Percentiles rank a stretch among this genome's conserved stretches.
Evolutionary conservation across 2,329 filamentous ascomycete species (phyloP).

Genomic region (Cercospora berteroae): DNA sequence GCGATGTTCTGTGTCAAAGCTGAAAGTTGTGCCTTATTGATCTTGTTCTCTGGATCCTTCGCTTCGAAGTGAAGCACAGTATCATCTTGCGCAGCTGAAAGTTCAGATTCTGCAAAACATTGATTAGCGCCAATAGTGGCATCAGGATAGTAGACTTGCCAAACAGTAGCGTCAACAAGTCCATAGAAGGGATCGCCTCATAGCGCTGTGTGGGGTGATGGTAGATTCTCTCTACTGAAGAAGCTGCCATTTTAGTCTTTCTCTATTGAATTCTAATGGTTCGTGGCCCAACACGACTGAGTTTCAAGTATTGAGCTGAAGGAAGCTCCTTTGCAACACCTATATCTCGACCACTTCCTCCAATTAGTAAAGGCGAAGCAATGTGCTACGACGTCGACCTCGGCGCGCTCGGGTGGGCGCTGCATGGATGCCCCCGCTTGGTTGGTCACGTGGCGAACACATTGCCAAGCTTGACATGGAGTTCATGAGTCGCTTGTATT

Average conservation of each 20-base stretch:
- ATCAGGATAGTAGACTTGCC: constrained; percentile 30
- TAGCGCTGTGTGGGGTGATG: constrained; percentile 28
- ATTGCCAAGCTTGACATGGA: constrained; percentile 1
- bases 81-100: constrained; percentile 45
- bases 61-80: constrained; percentile 59
- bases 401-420: not conserved
- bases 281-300: not conserved
- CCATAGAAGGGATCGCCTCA: constrained; percentile 37
- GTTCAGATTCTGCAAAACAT: constrained; percentile 24
- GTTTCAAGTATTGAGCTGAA: not conserved
- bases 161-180: constrained; percentile 45
- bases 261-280: not conserved
- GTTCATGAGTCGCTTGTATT: not conserved
- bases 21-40: constrained; percentile 55
- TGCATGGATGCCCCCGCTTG: constrained; percentile 12
- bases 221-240: constrained; percentile 25
- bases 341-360: not conserved
- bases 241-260: constrained; percentile 16
- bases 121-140: not conserved
- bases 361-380: not conserved
- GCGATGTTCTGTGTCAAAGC: constrained; percentile 54
- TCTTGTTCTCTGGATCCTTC: constrained; percentile 50
- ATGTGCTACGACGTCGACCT: constrained; percentile 4
- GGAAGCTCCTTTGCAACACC: not conserved
- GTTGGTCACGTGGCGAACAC: not conserved